Evolutionary conservation across 306 rosid species (phyloP).

Genomic region (Abrus pulchellus): DNA sequence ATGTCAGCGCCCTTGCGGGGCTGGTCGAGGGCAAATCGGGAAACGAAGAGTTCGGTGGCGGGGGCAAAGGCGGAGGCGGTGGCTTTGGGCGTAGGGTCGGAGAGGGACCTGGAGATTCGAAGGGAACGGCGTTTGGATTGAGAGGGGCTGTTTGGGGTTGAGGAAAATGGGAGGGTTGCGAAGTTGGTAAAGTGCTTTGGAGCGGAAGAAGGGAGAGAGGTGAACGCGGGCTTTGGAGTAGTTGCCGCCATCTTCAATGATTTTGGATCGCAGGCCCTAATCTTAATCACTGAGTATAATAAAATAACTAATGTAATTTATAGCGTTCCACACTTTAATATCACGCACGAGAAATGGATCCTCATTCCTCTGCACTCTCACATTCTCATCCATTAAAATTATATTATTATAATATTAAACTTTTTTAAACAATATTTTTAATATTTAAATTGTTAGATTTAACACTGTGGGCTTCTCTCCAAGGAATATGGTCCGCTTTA

Average conservation of each 20-base stretch:
- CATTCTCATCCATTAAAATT: too few species aligned
- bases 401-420: too few species aligned
- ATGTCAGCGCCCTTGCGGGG: constrained; percentile 87
- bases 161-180: constrained; percentile 44
- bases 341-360: too few species aligned
- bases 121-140: constrained; percentile 45
- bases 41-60: constrained; percentile 24
- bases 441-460: too few species aligned
- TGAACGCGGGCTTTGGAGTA: constrained; percentile 35
- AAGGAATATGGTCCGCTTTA: too few species aligned
- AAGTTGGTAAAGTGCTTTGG: constrained; percentile 22
- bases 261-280: constrained; percentile 24
- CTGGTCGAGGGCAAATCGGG: constrained; percentile 64
- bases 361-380: too few species aligned
- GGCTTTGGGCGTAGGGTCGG: constrained; percentile 35
- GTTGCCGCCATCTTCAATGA: constrained; percentile 48
- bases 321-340: too few species aligned
- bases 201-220: neutral
- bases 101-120: constrained; percentile 51
- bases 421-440: too few species aligned
- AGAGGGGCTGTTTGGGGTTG: constrained; percentile 24
- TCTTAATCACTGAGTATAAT: too few species aligned
- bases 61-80: neutral
- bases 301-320: too few species aligned
- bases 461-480: too few species aligned